Evolutionary conservation across 306 rosid genomes (phyloP), one percentile per base, ranked within the genome.

Genomic region (Phaseolus lunatus): DNA sequence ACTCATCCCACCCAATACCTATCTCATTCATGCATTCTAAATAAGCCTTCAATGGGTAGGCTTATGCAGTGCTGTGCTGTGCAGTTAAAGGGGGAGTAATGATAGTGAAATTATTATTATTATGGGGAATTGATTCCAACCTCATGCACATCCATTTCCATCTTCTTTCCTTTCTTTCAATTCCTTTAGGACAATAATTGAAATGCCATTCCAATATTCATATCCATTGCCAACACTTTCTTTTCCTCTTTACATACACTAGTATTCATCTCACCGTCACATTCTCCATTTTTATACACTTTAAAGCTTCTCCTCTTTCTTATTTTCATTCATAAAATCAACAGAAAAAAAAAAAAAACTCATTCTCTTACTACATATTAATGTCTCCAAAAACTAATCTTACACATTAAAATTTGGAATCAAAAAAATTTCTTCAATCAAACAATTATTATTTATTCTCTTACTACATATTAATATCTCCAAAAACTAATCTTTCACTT

Each of bases 201-300:
- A 94, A 85, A 90, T 89, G 79, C 89, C 93, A 91, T 92, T 90
- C 90, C 78, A 83, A 89, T 87, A 88, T 91, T 87, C 93, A 91
- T 48, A 72, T 80, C 88, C 85, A 82, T 47, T 72, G 44, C 20
- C 73, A 78, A 33, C 35, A 35, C 77, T 69, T 81, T 37, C 72
- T 33, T 84, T 71, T 47, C 52, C 67, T 72, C 24, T 48, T 39
- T 71, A 44, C 37, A 31, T 39, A 49, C 0, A 48, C 44, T 19
- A 27, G 61, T 41, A 20, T 45, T 58, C 5, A 2, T 59, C 29
- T 27, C 58, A 62, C 22, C 9, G 16, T 67, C 22, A 81, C 39
- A 45, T 47, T 63, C 43, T 37, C 11, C 11, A 37, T 8, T 37
- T 37, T 37, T 37, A 8, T 7, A 7, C 43, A 37, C 43, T 37